phyloP scores from a whole-genome alignment of 2,329 filamentous ascomycete species.

The Shiraia sp. region DNA sequence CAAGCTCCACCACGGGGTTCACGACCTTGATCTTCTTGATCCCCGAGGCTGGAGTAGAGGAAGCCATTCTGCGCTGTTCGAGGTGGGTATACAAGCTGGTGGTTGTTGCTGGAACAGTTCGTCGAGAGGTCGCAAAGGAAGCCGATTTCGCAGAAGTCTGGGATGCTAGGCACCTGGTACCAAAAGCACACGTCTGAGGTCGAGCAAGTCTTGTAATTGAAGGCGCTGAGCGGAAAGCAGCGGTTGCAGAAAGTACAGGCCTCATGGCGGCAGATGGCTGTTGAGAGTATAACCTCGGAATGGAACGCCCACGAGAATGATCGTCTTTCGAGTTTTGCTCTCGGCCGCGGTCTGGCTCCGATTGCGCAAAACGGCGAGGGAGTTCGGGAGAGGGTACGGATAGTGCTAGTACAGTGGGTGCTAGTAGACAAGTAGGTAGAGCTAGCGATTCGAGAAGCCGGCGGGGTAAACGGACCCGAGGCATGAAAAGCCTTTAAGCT shows the following conservation, averaged over 20 bases:
- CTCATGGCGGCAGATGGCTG: constrained; percentile 29
- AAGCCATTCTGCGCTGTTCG: constrained; percentile 39
- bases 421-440: not conserved
- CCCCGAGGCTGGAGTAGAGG: constrained; percentile 58
- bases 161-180: constrained; percentile 33
- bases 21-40: constrained; percentile 99
- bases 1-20: constrained; percentile 97
- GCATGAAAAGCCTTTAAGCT: constrained; percentile 14
- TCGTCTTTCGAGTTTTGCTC: constrained; percentile 11
- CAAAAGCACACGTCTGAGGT: constrained; percentile 32
- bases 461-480: constrained; percentile 40
- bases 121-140: constrained; percentile 20
- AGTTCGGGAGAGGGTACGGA: constrained; percentile 13
- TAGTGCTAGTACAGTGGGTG: no score
- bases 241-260: constrained; percentile 30
- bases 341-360: constrained; percentile 29
- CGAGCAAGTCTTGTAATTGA: constrained; percentile 24
- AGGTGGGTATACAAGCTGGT: constrained; percentile 10
- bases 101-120: constrained; percentile 15
- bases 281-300: constrained; percentile 34
- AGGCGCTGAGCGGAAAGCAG: constrained; percentile 29
- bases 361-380: constrained; percentile 15
- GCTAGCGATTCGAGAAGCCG: constrained; percentile 14
- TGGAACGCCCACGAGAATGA: constrained; percentile 13
- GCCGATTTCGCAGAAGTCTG: constrained; percentile 28